These are phyloP conservation scores for Cladophialophora immunda DNA, from an alignment of 2,329 filamentous ascomycete genomes.

Conservation along the genomic window DNA sequence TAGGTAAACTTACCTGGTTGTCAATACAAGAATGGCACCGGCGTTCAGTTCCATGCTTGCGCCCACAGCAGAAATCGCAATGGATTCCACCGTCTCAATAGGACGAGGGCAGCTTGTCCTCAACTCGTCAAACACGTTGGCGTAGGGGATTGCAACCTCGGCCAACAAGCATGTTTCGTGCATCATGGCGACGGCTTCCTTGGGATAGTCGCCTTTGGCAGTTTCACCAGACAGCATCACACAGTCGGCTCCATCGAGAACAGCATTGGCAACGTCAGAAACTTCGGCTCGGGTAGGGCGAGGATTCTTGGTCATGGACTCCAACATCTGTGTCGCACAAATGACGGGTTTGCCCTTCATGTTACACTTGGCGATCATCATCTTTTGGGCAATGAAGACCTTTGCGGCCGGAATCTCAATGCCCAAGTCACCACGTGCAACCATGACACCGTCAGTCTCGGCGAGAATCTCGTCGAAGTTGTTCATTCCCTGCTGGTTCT, in stretches of 20 bases:
- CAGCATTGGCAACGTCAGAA: slow-evolving; percentile 96
- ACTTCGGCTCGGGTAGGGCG: slow-evolving; percentile 98
- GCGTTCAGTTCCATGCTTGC: slow-evolving; percentile 96
- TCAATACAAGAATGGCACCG: slow-evolving; percentile 93
- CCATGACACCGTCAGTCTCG: slow-evolving; percentile 99
- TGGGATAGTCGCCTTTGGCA: slow-evolving; percentile 94
- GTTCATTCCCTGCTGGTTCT: slow-evolving; percentile 99
- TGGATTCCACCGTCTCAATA: slow-evolving; percentile 88
- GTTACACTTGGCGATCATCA: slow-evolving; percentile 99
- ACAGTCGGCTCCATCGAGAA: slow-evolving; percentile 97
- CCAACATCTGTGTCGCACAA: slow-evolving; percentile 99
- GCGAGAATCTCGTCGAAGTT: slow-evolving; percentile 98
- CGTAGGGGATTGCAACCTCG: slow-evolving; percentile 96
- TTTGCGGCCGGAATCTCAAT: slow-evolving; percentile 98
- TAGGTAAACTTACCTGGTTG: slow-evolving; percentile 72
- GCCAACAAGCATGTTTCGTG: slow-evolving; percentile 96
- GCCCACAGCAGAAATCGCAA: slow-evolving; percentile 95
- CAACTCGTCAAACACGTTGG: slow-evolving; percentile 95
- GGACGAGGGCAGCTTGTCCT: slow-evolving; percentile 83
- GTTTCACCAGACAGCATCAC: slow-evolving; percentile 99
- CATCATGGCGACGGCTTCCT: slow-evolving; percentile 95
- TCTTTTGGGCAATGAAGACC: slow-evolving; percentile 99
- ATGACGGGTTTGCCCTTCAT: slow-evolving; percentile 98
- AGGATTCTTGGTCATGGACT: slow-evolving; percentile 99
- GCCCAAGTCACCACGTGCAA: slow-evolving; percentile 96